Evolutionary conservation across 2,329 filamentous ascomycete species (phyloP).

Genomic region (Aspergillus tamarii): DNA sequence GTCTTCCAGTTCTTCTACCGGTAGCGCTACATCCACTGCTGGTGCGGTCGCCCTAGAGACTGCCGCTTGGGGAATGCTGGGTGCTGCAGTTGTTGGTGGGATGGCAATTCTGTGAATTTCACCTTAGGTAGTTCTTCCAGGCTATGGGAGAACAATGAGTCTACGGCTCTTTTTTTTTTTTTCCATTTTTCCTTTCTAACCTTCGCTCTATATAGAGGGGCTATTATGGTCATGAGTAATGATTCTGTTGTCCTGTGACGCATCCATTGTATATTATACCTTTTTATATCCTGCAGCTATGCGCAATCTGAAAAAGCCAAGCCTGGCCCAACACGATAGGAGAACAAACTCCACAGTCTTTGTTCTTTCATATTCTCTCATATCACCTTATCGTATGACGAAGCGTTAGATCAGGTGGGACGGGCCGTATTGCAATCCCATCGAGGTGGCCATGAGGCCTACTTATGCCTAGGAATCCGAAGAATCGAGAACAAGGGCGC

Average conservation of each 20-base stretch:
- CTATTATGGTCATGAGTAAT: background rate
- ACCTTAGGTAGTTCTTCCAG: background rate
- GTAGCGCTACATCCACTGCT: slow-evolving; percentile 29
- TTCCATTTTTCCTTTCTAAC: too few relatives aligned
- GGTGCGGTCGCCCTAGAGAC: slow-evolving; percentile 36
- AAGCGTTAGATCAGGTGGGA: too few relatives aligned
- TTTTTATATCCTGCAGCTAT: background rate
- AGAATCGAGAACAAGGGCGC: too few relatives aligned
- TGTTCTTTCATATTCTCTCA: background rate
- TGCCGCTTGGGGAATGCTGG: slow-evolving; percentile 42
- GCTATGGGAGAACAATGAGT: background rate
- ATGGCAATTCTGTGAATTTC: slow-evolving; percentile 34
- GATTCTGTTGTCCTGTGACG: background rate
- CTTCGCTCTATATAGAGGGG: too few relatives aligned
- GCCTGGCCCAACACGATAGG: background rate
- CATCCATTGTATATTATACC: background rate
- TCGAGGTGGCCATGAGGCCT: too few relatives aligned
- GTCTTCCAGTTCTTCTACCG: slow-evolving; percentile 12
- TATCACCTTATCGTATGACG: background rate
- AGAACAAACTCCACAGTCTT: background rate
- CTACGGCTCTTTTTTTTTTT: background rate
- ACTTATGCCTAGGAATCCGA: too few relatives aligned
- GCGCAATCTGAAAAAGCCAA: background rate
- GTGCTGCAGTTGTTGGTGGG: slow-evolving; percentile 36
- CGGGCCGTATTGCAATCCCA: too few relatives aligned